Base-by-base conservation (phyloP, 768 basidiomycete genomes). In the Russula earlei region DNA sequence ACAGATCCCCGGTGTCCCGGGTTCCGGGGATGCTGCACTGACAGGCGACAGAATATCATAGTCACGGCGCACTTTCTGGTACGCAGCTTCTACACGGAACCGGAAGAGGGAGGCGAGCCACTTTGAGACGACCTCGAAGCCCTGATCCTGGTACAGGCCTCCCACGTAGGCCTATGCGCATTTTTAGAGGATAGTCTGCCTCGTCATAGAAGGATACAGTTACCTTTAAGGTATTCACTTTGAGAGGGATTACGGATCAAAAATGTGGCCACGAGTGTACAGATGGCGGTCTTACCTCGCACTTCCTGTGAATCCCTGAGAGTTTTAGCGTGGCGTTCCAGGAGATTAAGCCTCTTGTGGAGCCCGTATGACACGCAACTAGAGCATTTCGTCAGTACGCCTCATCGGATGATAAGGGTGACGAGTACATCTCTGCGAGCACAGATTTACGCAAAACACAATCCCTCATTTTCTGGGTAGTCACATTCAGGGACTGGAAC, bases 221-320 rank as follows among this genome's bases (percentile, higher is more conserved):
- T 47, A 57, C 56, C 50, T 57, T 57, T 22, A 57, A 57, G 11
- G 51, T 43, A 25, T 31, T 29, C 43, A 40, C 56, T 57, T 41
- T 25, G n/a, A 7, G n/a, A 1, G 4, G 20, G 20, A 29, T 20
- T 25, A 6, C 9, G 6, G 12, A 14, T 52, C 3, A 47, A 40
- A 15, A 14, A n/a, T 27, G 17, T 14, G 12, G 17, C 10, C 14
- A 2, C 10, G 17, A n/a, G 12, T n/a, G 8, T 19, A 22, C 14
- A 2, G 34, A 34, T 19, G 19, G 14, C n/a, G 14, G 31, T 11
- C 2, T 24, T 52, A 57, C 56, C 56, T 52, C 36, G 43, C 7
- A 57, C 50, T 17, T 10, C 27, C 31, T n/a, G 36, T n/a, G 29
- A 20, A 20, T 36, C 6, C 33, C n/a, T 46, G 10, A 52, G 37